Evolutionary conservation across 169 alveolate genomes (phyloP).

Genomic region (Cyclospora cayetanensis): DNA sequence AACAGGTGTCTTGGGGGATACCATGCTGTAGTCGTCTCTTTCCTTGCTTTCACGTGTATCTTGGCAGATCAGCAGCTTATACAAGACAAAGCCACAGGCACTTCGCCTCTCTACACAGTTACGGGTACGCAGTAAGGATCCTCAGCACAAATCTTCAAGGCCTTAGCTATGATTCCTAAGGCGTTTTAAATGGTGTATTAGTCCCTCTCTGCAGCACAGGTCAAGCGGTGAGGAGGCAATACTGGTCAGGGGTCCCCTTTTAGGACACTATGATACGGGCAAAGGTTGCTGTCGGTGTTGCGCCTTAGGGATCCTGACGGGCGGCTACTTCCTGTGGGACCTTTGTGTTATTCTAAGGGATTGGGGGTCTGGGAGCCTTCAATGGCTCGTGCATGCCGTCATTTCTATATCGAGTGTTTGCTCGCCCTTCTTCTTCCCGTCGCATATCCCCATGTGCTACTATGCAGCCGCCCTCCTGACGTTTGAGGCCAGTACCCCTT

Average conservation of each 20-base stretch:
- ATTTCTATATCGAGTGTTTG: background rate
- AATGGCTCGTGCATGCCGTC: constrained; percentile 52
- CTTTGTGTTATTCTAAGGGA: background rate
- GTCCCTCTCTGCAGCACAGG: too few relatives aligned
- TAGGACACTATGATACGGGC: too few relatives aligned
- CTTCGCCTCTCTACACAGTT: background rate
- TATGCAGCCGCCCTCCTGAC: background rate
- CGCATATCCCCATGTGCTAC: constrained; percentile 25
- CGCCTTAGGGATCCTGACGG: background rate
- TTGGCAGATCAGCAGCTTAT: background rate
- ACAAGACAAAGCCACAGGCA: background rate
- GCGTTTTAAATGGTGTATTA: too few relatives aligned
- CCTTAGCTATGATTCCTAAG: too few relatives aligned
- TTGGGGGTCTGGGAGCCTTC: background rate
- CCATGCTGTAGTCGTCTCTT: background rate
- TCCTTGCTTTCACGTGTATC: background rate
- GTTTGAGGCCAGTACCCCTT: constrained; percentile 59
- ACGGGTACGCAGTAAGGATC: background rate
- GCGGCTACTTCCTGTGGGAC: constrained; percentile 55
- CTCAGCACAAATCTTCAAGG: background rate
- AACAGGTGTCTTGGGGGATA: background rate
- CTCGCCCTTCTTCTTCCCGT: background rate
- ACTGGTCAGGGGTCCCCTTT: too few relatives aligned
- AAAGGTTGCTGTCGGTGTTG: background rate
- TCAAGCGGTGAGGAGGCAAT: too few relatives aligned